Conservation (phyloP, 1,284 basidiomycete genomes). For the Leccinum griseonigrum region DNA sequence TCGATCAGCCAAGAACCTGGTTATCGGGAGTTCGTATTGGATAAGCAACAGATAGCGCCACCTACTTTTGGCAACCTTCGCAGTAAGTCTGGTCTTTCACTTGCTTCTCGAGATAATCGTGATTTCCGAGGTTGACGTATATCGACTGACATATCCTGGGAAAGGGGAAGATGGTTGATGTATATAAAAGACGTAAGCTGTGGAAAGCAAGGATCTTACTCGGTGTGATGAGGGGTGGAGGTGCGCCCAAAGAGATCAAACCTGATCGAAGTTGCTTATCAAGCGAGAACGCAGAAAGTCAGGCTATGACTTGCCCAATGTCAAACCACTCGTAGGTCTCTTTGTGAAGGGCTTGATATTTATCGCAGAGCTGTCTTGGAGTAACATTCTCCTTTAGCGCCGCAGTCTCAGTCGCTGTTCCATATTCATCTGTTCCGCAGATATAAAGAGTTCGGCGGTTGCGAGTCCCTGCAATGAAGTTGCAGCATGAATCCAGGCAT, state of each 20-base stretch:
- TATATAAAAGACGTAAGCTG: not conserved
- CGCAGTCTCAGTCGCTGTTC: slow-evolving; percentile 97
- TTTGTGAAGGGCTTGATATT: slow-evolving; percentile 88
- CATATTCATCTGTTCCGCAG: slow-evolving; percentile 99
- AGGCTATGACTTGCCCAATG: slow-evolving; percentile 57
- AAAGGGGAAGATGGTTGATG: slow-evolving; percentile 3
- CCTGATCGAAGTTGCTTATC: slow-evolving; percentile 41
- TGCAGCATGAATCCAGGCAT: slow-evolving; percentile 3
- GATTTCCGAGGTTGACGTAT: slow-evolving; percentile 79
- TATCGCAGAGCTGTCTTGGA: slow-evolving; percentile 88
- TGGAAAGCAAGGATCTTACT: slow-evolving; percentile 50
- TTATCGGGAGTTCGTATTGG: not conserved
- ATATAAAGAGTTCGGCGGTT: slow-evolving; percentile 80
- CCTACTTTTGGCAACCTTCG: slow-evolving; percentile 82
- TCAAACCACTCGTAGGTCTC: slow-evolving; percentile 97
- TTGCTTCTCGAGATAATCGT: slow-evolving; percentile 77
- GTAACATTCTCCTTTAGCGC: slow-evolving; percentile 92
- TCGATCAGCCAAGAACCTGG: slow-evolving; percentile 89
- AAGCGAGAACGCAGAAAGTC: not conserved
- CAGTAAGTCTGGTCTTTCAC: slow-evolving; percentile 92
- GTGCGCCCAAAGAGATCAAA: slow-evolving; percentile 98
- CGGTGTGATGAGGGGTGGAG: slow-evolving; percentile 87
- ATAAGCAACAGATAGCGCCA: not conserved
- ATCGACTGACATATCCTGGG: slow-evolving; percentile 85
- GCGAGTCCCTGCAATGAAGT: slow-evolving; percentile 53